phyloP scores from a whole-genome alignment of 2,329 filamentous ascomycete species.

The Neopestalotiopsis sp. region DNA sequence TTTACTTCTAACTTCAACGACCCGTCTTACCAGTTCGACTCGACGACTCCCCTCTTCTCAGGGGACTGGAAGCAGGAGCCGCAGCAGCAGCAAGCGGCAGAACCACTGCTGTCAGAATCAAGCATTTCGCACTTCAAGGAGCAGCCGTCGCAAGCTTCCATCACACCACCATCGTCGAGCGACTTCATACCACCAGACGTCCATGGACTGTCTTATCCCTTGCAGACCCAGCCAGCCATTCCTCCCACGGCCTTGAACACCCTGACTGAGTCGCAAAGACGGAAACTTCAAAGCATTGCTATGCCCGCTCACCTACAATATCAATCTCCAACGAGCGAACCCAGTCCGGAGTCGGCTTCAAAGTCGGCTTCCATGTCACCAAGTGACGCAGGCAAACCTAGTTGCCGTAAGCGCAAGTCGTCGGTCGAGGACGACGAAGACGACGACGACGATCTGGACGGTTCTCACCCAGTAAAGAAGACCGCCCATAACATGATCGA shows the following conservation, averaged over 20 bases:
- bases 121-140: slow-evolving; percentile 34
- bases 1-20: slow-evolving; percentile 55
- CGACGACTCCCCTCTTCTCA: slow-evolving; percentile 38
- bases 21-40: slow-evolving; percentile 51
- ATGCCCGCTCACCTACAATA: slow-evolving; percentile 69
- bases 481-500: slow-evolving; percentile 98
- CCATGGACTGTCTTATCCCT: slow-evolving; percentile 29
- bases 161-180: slow-evolving; percentile 36
- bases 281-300: slow-evolving; percentile 66
- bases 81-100: neutral
- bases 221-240: slow-evolving; percentile 33
- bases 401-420: slow-evolving; percentile 71
- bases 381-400: slow-evolving; percentile 56
- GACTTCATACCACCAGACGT: slow-evolving; percentile 23
- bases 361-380: slow-evolving; percentile 59
- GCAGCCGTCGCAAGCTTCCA: slow-evolving; percentile 27
- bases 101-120: slow-evolving; percentile 18
- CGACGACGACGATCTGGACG: slow-evolving; percentile 66
- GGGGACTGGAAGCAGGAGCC: slow-evolving; percentile 34
- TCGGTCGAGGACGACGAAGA: slow-evolving; percentile 63
- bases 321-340: slow-evolving; percentile 60
- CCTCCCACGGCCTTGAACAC: slow-evolving; percentile 41
- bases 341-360: slow-evolving; percentile 63
- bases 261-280: slow-evolving; percentile 64
- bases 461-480: slow-evolving; percentile 73